Percentiles rank a stretch among this genome's conserved stretches.
phyloP scores from a whole-genome alignment of 495 filamentous ascomycete genomes.

The Neurospora sp. region DNA sequence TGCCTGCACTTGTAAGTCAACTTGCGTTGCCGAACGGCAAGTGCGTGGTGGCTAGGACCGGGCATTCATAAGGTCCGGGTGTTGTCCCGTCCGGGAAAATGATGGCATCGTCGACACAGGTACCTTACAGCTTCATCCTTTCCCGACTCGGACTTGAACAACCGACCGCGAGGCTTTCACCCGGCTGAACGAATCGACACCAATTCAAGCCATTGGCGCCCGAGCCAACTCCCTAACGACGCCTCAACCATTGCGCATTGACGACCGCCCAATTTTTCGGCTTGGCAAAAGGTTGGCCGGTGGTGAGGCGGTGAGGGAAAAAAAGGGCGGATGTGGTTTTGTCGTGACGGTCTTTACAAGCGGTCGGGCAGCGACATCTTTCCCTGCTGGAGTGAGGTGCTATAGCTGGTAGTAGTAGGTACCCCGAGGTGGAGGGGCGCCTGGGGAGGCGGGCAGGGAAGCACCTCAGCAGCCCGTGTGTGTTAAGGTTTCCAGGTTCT shows the following conservation, averaged over 20 bases:
- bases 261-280: slow-evolving; percentile 6
- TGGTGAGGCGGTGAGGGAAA: slow-evolving; percentile 15
- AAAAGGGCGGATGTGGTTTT: not conserved
- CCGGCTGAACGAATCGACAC: slow-evolving; percentile 9
- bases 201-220: slow-evolving; percentile 17
- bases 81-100: not conserved
- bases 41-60: not conserved
- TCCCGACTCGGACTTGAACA: not conserved
- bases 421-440: not conserved
- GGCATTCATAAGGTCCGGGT: not conserved
- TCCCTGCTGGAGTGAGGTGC: not conserved
- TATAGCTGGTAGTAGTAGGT: not conserved
- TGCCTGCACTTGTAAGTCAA: not conserved
- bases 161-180: not conserved
- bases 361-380: slow-evolving; percentile 13
- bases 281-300: slow-evolving; percentile 3
- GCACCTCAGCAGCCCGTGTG: not conserved
- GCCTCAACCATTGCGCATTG: not conserved
- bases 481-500: not conserved
- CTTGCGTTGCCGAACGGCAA: not conserved
- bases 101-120: not conserved
- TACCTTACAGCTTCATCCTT: not conserved
- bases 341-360: not conserved
- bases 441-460: not conserved
- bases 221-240: slow-evolving; percentile 9